A percentile compares a stretch with the other conserved stretches of the same genome.
phyloP scores from a whole-genome alignment of 768 basidiomycete species.

The Boletus patriciae region DNA sequence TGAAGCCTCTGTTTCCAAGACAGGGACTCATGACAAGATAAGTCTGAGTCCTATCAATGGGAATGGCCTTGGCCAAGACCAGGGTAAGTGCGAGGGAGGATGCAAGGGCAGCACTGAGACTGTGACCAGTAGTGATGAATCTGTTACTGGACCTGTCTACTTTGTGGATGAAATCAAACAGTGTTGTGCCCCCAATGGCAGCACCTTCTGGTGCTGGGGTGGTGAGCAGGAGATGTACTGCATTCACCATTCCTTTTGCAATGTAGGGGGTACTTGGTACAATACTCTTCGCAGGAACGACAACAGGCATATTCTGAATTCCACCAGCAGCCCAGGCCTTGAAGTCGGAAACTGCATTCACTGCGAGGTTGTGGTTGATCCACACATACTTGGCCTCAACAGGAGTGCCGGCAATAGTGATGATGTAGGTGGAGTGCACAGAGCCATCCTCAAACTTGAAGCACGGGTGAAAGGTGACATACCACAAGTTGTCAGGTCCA shows the following conservation, averaged over 20 bases:
- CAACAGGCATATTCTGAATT: not conserved
- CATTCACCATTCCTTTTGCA: not conserved
- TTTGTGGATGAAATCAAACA: slow-evolving; percentile 4
- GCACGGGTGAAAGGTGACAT: slow-evolving; percentile 8
- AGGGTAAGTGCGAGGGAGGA: slow-evolving; percentile 17
- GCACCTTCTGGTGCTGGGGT: not conserved
- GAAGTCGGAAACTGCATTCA: slow-evolving; percentile 12
- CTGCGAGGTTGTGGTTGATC: slow-evolving; percentile 2
- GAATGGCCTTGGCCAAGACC: not conserved
- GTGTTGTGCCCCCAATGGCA: not conserved
- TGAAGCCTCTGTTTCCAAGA: slow-evolving; percentile 9
- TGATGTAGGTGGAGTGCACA: slow-evolving; percentile 6
- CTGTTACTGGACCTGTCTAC: not conserved
- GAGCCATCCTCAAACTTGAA: slow-evolving; percentile 14
- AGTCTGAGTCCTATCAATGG: slow-evolving; percentile 38
- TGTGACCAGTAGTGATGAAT: slow-evolving; percentile 11
- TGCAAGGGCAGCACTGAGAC: slow-evolving; percentile 12
- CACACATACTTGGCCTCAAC: not conserved
- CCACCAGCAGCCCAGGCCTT: slow-evolving; percentile 5
- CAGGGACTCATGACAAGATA: slow-evolving; percentile 11
- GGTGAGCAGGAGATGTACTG: slow-evolving; percentile 3
- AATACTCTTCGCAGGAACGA: not conserved
- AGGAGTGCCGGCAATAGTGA: slow-evolving; percentile 16
- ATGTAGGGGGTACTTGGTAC: not conserved
- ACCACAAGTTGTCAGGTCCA: slow-evolving; percentile 19